Evolutionary conservation across 129 eudicot genomes (phyloP), one percentile per base, ranked within the genome.

Genomic region (Lactuca saligna): DNA sequence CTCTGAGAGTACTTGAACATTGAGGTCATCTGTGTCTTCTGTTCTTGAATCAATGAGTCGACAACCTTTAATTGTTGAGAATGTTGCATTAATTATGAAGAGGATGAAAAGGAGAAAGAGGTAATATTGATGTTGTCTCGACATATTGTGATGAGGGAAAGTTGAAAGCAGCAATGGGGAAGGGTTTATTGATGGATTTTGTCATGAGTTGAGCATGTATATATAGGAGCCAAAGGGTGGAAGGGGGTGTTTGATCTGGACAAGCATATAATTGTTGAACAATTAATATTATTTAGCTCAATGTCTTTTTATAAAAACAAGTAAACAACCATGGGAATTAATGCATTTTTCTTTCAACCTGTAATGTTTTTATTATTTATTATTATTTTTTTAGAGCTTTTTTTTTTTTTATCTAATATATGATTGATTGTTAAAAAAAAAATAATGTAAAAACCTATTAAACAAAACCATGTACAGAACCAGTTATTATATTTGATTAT

Each of bases 11-110:
- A 25, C 63, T 53, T 68, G 44, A 44, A 31, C 75, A 39, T 15
- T 54, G 58, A 53, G 16, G 48, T 17, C 13, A 10, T 17, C 2
- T 32, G 35, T 42, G 53, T 69, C 41, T 69, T 17, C 12, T 48
- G 61, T 48, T 32, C 50, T 7, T 41, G n/a, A 54, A 53, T 41
- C 0, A 12, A 13, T 10, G 4, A 69, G 54, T 32, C 10, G 65
- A 76, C 75, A 65, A 0, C 71, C 81, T 61, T 61, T 9, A 2
- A 66, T 33, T 5, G 34, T 61, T 41, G 70, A 68, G 39, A 68
- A 69, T 34, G 57, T 10, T 16, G 65, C 42, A 17, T 15, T 54
- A 20, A 20, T 20, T 6, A 68, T 1, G 35, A 69, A 13, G 11
- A 76, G 51, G 58, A 69, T 3, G 42, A 69, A 6, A 63, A 76